These are phyloP conservation scores for Mrakia gelida DNA, from an alignment of 768 basidiomycete species.

Conservation along the genomic window DNA sequence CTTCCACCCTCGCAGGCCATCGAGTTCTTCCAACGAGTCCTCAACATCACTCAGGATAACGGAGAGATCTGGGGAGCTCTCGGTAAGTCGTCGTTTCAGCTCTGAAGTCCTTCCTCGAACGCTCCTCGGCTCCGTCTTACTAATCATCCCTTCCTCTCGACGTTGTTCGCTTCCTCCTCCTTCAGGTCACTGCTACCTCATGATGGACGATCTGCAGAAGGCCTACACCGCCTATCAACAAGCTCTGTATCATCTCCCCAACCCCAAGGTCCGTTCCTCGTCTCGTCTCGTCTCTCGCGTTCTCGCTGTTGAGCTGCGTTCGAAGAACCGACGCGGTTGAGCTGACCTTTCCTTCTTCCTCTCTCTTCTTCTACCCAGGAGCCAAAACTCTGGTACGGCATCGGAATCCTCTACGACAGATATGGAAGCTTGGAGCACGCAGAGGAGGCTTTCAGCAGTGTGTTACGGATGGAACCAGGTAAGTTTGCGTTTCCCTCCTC, in stretches of 20 bases:
- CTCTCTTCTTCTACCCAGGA: constrained; percentile 58
- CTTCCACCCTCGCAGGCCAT: constrained; percentile 59
- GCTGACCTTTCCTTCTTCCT: neutral
- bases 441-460: constrained; percentile 95
- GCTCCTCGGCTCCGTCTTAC: neutral
- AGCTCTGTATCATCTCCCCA: constrained; percentile 88
- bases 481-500: constrained; percentile 36
- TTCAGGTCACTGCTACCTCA: constrained; percentile 90
- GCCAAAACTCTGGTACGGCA: constrained; percentile 98
- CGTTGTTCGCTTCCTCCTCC: neutral
- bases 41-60: constrained; percentile 86
- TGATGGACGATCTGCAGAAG: constrained; percentile 98
- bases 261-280: constrained; percentile 69
- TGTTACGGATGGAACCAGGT: constrained; percentile 96
- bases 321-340: neutral
- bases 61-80: constrained; percentile 98
- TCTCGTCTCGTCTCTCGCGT: constrained; percentile 6
- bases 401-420: constrained; percentile 96
- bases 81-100: constrained; percentile 49
- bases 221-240: constrained; percentile 98
- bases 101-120: too few species aligned
- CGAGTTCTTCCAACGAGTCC: constrained; percentile 91
- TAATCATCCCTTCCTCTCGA: neutral
- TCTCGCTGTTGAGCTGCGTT: neutral
- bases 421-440: constrained; percentile 98